A percentile compares a stretch with the other conserved stretches of the same genome.
These are phyloP conservation scores for Hymenoscyphus salicellus DNA, from an alignment of 2,329 filamentous ascomycete genomes.

Conservation along the genomic window DNA sequence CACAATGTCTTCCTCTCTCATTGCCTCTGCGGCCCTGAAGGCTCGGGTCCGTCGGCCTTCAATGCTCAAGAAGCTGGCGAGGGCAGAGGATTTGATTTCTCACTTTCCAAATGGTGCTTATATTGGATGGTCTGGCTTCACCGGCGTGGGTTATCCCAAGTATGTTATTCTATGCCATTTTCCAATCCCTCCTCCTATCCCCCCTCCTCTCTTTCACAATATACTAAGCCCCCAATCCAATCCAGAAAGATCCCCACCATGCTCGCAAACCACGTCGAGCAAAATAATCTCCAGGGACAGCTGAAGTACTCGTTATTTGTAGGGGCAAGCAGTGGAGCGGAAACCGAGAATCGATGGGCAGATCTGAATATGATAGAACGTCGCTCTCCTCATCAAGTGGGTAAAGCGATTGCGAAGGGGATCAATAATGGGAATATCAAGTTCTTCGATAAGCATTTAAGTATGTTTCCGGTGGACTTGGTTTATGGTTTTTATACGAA, in stretches of 20 bases:
- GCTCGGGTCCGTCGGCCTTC: constrained; percentile 72
- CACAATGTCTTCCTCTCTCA: constrained; percentile 30
- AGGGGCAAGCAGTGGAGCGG: constrained; percentile 82
- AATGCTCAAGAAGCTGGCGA: constrained; percentile 75
- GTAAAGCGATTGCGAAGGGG: constrained; percentile 84
- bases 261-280: constrained; percentile 83
- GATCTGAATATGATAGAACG: constrained; percentile 84
- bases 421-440: constrained; percentile 87
- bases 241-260: constrained; percentile 76
- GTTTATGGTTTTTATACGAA: constrained; percentile 87
- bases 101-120: constrained; percentile 83
- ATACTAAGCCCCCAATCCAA: neutral
- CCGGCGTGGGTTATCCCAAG: constrained; percentile 87
- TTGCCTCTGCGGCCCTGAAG: constrained; percentile 56
- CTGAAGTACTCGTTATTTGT: constrained; percentile 85
- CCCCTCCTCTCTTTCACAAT: neutral
- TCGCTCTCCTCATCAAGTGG: constrained; percentile 81
- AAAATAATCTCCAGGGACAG: constrained; percentile 79
- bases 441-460: constrained; percentile 91
- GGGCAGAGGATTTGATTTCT: constrained; percentile 74
- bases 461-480: constrained; percentile 85
- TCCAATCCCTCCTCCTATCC: neutral
- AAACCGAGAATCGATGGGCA: constrained; percentile 90
- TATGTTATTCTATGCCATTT: constrained; percentile 43
- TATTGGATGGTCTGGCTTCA: constrained; percentile 89